Percentiles rank a stretch among this genome's conserved stretches.
phyloP scores from a whole-genome alignment of 2,329 filamentous ascomycete species.

The Talaromyces pinophilus region DNA sequence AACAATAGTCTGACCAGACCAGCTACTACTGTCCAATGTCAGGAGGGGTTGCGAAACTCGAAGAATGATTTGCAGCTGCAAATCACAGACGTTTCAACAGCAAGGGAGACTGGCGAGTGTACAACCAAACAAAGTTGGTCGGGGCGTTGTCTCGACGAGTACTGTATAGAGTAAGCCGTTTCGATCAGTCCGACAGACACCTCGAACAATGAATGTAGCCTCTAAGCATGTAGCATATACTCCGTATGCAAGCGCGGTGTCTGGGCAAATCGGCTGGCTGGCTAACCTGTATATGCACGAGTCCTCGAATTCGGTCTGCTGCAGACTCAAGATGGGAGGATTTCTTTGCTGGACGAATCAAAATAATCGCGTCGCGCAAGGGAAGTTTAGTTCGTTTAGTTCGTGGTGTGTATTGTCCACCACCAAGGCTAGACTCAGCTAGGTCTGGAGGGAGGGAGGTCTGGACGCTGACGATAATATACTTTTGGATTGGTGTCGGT shows the following conservation, averaged over 20 bases:
- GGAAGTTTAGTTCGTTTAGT: not conserved
- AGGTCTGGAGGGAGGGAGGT: not conserved
- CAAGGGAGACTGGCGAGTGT: slow-evolving; percentile 1
- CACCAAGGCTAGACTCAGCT: slow-evolving; percentile 4
- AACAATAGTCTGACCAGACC: slow-evolving; percentile 1
- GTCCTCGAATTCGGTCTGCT: slow-evolving; percentile 11
- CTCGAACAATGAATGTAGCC: slow-evolving; percentile 8
- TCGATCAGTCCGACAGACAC: slow-evolving; percentile 1
- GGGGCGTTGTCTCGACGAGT: not conserved
- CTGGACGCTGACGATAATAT: slow-evolving; percentile 1
- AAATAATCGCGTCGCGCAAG: slow-evolving; percentile 2
- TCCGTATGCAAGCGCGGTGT: slow-evolving; percentile 9
- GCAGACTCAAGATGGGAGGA: slow-evolving; percentile 5
- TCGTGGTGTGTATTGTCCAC: slow-evolving; percentile 11
- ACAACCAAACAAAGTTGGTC: not conserved
- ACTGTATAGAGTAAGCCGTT: not conserved
- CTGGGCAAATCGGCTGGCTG: slow-evolving; percentile 9
- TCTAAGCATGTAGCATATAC: not conserved
- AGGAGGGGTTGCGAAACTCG: slow-evolving; percentile 8
- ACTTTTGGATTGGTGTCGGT: not conserved
- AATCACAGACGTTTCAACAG: slow-evolving; percentile 1
- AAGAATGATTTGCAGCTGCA: not conserved
- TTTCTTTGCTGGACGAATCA: slow-evolving; percentile 15
- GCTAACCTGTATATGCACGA: slow-evolving; percentile 5
- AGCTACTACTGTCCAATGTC: not conserved